These are phyloP conservation scores for Trametes sp. DNA, from an alignment of 1,284 basidiomycete genomes.

Conservation along the genomic window DNA sequence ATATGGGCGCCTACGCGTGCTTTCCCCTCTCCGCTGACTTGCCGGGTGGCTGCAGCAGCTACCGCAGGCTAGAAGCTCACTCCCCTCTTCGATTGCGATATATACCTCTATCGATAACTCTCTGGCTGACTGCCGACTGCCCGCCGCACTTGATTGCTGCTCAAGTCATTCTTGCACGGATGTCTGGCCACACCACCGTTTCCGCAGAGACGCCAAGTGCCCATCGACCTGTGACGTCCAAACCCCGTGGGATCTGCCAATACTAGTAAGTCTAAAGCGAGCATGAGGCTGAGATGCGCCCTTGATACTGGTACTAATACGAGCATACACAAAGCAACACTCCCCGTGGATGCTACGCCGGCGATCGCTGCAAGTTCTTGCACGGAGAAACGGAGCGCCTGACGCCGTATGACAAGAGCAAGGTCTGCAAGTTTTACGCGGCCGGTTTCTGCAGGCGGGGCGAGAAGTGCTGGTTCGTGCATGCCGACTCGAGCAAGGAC, in stretches of 20 bases:
- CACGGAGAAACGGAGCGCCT: slow-evolving; percentile 61
- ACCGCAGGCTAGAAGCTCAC: slow-evolving; percentile 19
- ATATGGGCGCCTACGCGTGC: slow-evolving; percentile 4
- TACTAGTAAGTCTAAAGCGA: slow-evolving; percentile 31
- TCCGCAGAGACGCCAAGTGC: background rate
- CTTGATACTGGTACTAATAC: slow-evolving; percentile 4
- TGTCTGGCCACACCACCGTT: slow-evolving; percentile 12
- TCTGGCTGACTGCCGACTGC: background rate
- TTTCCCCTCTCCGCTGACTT: slow-evolving; percentile 4
- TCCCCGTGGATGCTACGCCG: slow-evolving; percentile 70
- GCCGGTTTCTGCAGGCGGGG: slow-evolving; percentile 73
- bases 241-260: slow-evolving; percentile 34
- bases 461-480: slow-evolving; percentile 75
- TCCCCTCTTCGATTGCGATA: background rate
- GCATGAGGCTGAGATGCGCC: too few relatives aligned
- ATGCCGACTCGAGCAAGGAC: slow-evolving; percentile 46
- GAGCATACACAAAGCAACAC: slow-evolving; percentile 42
- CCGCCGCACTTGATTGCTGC: too few relatives aligned
- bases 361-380: slow-evolving; percentile 74
- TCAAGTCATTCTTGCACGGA: background rate
- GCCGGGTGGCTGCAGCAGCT: slow-evolving; percentile 23
- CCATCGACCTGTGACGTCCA: slow-evolving; percentile 61
- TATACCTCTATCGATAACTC: background rate
- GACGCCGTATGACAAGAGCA: slow-evolving; percentile 73
- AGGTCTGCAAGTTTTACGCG: slow-evolving; percentile 69